Base-by-base conservation (phyloP, 1,284 basidiomycete genomes). In the Austroboletus novae-zelandiae region DNA sequence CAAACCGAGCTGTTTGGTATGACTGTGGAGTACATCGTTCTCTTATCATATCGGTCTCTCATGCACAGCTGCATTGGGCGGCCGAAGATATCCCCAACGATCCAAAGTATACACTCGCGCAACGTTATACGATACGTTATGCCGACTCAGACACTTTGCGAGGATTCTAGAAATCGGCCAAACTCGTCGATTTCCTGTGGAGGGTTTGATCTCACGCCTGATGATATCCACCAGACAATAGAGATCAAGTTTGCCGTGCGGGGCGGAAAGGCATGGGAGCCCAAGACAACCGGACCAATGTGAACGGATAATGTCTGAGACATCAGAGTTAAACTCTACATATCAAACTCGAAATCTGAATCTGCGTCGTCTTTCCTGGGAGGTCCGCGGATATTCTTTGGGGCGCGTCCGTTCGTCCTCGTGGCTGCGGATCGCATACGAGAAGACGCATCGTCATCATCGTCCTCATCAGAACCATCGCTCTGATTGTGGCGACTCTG, bases 11-110 rank as follows among this genome's bases (percentile, higher is more conserved):
- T 2, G 3, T 20, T 35, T 29, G 85, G 85, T 14, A 89, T 89
- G 1, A 86, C 86, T 0, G 68, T 88, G n/a, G 86, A 89, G 61
- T 86, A 89, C 57, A 70, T 81, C 9, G 61, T 89, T 18, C 86
- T n/a, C n/a, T n/a, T n/a, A n/a, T 86, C 5, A 70, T 86, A 5
- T 77, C 86, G 1, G 67, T 68, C 70, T 89, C 8, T 87, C 83
- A 57, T 83, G 87, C n/a, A 86, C 78, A 87, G 56, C 69, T 76
- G 31, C 75, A 88, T 14, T 89, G 86, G 85, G 83, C 83, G 2
- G 74, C 64, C 3, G 70, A 79, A 39, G 80, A 87, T 63, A 66
- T 86, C 9, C 80, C 84, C 1, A 80, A 83, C 58, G 79, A 86
- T 67, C 71, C 75, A 7, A 87, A 85, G 84, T 86, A 62, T 10